Evolutionary conservation across 2,329 filamentous ascomycete species (phyloP), one percentile per base, ranked within the genome.

Genomic region (Albifimbria verrucaria): DNA sequence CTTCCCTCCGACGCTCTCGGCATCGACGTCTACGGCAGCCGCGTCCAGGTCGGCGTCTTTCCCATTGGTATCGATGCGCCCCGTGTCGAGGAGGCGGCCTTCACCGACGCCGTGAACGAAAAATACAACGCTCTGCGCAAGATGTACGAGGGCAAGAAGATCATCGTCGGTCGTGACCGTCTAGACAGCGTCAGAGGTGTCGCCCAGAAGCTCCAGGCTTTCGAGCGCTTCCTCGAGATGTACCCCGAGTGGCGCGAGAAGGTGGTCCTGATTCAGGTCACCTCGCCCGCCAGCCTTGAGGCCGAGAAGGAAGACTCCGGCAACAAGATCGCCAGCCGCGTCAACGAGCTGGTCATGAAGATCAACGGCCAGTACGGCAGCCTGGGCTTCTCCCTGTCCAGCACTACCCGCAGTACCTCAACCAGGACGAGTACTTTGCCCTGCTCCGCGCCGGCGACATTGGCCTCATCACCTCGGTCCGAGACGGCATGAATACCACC

Each of bases 401-500:
- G 68, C 92, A 97, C 72, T 97, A 94, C 70, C 91, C 92, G 7
- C 92, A 97, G 68, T 97, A 97, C 68, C 81, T 97, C 45, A 87
- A 85, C 47, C 88, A 88, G 59, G 88, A 92, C 62, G 92, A 97
- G 72, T 97, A 97, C 71, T 95, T 96, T 70, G 92, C 93, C 4
- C 82, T 97, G n/a, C 81, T 97, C 50, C 86, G 93, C 22, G 85
- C 91, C 3, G 92, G 89, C 28, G 92, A 97, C 68, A 90, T 97
- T 59, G 93, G 92, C 4, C 78, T 97, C 49, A 97, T 97, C 70
- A 97, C 94, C 7, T 96, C 91, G 61, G 92, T 97, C 21, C 86
- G 93, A 55, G 94, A 97, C 69, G 93, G 93, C 54, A 97, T 97
- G 92, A 97, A 97, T 76, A 97, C 93, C 1, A 96, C 92, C 20